phyloP scores from a whole-genome alignment of 768 basidiomycete genomes.

The Rhodotorula sphaerocarpa region DNA sequence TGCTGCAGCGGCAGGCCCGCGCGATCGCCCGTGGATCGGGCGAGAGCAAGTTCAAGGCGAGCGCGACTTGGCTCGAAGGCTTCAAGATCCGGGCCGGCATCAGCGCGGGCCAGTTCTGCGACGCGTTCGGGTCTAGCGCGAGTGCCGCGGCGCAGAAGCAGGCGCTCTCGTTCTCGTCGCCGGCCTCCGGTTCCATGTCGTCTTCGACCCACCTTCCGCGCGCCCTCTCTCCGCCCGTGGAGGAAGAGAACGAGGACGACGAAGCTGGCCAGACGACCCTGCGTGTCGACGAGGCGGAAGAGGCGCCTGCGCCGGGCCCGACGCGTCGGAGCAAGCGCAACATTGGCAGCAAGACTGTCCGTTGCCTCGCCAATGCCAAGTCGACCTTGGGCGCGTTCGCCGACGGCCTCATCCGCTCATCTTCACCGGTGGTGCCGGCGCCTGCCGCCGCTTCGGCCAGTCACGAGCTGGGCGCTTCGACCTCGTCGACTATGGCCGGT shows the following conservation, averaged over 20 bases:
- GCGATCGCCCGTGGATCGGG: slow-evolving; percentile 53
- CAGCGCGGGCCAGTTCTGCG: slow-evolving; percentile 11
- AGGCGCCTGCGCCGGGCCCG: background rate
- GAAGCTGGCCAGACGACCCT: slow-evolving; percentile 2
- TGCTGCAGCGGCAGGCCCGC: slow-evolving; percentile 60
- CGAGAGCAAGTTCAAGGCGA: slow-evolving; percentile 72
- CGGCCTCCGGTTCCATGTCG: background rate
- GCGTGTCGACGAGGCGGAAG: slow-evolving; percentile 20
- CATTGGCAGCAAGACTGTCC: slow-evolving; percentile 17
- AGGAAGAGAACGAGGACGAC: slow-evolving; percentile 8
- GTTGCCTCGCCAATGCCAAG: slow-evolving; percentile 21
- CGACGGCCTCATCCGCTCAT: background rate
- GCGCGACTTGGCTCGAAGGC: slow-evolving; percentile 83
- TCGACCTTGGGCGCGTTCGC: slow-evolving; percentile 21
- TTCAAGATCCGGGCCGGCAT: slow-evolving; percentile 78
- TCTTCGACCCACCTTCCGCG: background rate
- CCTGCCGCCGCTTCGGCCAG: background rate
- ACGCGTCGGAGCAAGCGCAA: slow-evolving; percentile 8
- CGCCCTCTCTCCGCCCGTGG: background rate
- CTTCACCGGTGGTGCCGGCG: background rate
- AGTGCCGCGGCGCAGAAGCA: background rate
- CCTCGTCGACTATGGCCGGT: background rate
- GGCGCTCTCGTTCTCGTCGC: background rate
- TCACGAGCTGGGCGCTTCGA: background rate
- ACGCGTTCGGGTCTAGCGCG: background rate